Evolutionary conservation across 306 rosid genomes (phyloP).

Genomic region (Adenanthera pavonina): DNA sequence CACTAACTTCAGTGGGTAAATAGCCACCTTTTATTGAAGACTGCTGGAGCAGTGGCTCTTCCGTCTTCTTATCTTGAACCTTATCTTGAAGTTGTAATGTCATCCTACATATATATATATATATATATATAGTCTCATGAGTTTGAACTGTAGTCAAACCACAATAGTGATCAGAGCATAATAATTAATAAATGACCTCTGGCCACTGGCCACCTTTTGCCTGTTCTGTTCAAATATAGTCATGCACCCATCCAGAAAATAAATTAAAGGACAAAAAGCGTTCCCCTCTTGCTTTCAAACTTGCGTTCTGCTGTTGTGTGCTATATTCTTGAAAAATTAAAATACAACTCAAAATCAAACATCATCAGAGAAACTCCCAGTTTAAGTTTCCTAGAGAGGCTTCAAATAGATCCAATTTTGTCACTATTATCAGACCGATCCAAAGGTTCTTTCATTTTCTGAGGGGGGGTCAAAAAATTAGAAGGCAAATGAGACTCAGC

Average conservation of each 20-base stretch:
- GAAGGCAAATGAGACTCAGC: neutral
- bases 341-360: neutral
- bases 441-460: neutral
- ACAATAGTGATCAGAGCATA: neutral
- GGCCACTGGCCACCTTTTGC: neutral
- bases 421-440: neutral
- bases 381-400: neutral
- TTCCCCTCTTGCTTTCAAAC: no score
- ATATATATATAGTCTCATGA: neutral
- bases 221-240: neutral
- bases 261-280: no score
- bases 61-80: neutral
- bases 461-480: neutral
- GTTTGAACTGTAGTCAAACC: slow-evolving; percentile 1
- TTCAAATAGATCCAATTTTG: neutral
- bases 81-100: neutral
- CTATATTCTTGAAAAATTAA: no score
- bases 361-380: neutral
- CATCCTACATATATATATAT: neutral
- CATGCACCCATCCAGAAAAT: neutral
- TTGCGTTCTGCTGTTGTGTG: no score
- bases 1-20: no score
- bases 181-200: no score
- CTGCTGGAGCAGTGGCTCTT: no score
- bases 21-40: no score